Evolutionary conservation across 2,329 filamentous ascomycete genomes (phyloP).

Genomic region (Colletotrichum phormii): DNA sequence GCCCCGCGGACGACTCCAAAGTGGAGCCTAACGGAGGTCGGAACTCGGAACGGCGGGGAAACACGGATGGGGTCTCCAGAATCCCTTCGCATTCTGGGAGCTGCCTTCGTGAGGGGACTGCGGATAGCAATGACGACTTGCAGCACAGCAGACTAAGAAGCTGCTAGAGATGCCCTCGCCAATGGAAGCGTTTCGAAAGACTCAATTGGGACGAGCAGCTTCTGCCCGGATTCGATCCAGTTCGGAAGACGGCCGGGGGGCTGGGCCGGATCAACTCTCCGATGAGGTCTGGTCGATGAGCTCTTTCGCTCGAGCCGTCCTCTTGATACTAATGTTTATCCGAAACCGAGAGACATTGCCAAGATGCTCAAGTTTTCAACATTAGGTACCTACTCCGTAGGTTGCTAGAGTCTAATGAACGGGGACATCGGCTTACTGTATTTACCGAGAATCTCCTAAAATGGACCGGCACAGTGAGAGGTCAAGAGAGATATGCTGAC

Average conservation of each 20-base stretch:
- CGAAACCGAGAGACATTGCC: too few relatives aligned
- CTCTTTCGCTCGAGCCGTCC: background rate
- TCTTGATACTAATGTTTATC: background rate
- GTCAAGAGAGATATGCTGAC: too few relatives aligned
- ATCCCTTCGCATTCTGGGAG: constrained; percentile 10
- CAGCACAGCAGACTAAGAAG: background rate
- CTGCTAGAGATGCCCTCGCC: background rate
- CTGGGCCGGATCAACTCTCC: background rate
- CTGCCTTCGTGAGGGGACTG: background rate
- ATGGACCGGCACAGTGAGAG: too few relatives aligned
- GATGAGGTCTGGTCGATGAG: background rate
- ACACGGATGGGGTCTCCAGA: background rate
- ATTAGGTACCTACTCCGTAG: too few relatives aligned
- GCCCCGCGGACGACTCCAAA: background rate
- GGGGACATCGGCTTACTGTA: too few relatives aligned
- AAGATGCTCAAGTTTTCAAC: too few relatives aligned
- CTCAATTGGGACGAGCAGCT: background rate
- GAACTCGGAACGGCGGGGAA: constrained; percentile 23
- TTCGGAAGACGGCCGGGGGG: background rate
- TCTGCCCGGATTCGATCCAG: background rate
- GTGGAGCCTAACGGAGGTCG: constrained; percentile 19
- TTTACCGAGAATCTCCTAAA: too few relatives aligned
- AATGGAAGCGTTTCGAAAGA: background rate
- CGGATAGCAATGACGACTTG: constrained; percentile 4
- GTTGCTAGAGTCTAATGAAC: too few relatives aligned